Percentiles rank a stretch among this genome's conserved stretches.
Evolutionary conservation across 108 stramenopile genomes (phyloP).

Genomic region (Fistulifera solaris): DNA sequence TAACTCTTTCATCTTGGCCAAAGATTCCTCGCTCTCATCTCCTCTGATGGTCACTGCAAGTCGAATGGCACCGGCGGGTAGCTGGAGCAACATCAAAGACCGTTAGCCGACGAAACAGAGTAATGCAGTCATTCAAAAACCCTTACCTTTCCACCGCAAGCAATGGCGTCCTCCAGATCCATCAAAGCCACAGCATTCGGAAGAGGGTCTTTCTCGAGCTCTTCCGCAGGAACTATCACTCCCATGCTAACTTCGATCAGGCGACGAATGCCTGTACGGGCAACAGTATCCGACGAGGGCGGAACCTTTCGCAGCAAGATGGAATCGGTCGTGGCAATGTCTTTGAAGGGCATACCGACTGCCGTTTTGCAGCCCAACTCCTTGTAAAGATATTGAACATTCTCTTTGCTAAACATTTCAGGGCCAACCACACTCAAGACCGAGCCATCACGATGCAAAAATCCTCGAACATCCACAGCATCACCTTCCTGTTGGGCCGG

Average conservation of each 20-base stretch:
- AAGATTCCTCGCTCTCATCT: slow-evolving; percentile 55
- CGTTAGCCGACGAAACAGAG: neutral
- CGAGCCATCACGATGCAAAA: slow-evolving; percentile 84
- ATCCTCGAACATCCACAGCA: slow-evolving; percentile 69
- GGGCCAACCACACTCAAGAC: slow-evolving; percentile 67
- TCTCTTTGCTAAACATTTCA: slow-evolving; percentile 71
- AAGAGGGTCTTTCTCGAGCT: slow-evolving; percentile 80
- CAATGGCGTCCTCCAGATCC: slow-evolving; percentile 69
- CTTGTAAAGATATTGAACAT: slow-evolving; percentile 73
- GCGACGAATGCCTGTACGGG: slow-evolving; percentile 75
- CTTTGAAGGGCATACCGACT: slow-evolving; percentile 96
- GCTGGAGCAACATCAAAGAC: slow-evolving; percentile 21
- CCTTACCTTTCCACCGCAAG: slow-evolving; percentile 61
- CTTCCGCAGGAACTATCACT: slow-evolving; percentile 81
- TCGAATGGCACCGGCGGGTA: slow-evolving; percentile 82
- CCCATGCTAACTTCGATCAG: slow-evolving; percentile 88
- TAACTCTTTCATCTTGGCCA: slow-evolving; percentile 71
- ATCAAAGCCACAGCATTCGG: slow-evolving; percentile 88
- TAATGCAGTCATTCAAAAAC: neutral
- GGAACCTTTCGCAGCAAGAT: slow-evolving; percentile 76
- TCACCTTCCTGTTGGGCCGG: slow-evolving; percentile 73
- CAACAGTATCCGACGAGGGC: slow-evolving; percentile 52
- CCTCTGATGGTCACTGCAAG: slow-evolving; percentile 80
- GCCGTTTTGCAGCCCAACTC: slow-evolving; percentile 92
- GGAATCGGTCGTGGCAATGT: slow-evolving; percentile 90